Evolutionary conservation across 2,329 filamentous ascomycete species (phyloP), one percentile per base, ranked within the genome.

Genomic region (Chrysoporthe austroafricana): DNA sequence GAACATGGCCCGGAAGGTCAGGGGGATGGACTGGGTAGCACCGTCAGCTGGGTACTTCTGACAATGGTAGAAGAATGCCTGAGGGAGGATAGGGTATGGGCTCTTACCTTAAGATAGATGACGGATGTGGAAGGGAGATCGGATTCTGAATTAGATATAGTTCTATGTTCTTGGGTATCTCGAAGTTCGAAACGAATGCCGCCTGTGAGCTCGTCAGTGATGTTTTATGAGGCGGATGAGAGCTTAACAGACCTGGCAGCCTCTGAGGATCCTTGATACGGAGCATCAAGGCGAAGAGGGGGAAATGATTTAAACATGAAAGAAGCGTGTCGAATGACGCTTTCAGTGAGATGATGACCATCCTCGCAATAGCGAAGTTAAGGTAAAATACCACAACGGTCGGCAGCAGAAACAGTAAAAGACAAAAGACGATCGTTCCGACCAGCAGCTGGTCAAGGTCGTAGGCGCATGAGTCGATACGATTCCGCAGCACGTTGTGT

Each of bases 401-500:
- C 0, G 96, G 96, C 3, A 99, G 84, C 18, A 99, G 85, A 78
- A 98, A 99, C 80, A 97, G 97, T 1, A 99, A 86, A 8, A 99
- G 83, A 0, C 96, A 98, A 76, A 99, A 99, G 26, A 99, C 84
- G 69, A 99, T 98, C 0, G 96, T 99, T 69, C 96, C 96, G 8
- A 99, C 90, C 7, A 99, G 89, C 4, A 99, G 87, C 80, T 99
- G 96, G 77, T 99, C 96, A 34, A 99, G 87, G 77, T 98, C 96
- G 80, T 99, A 99, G 80, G 98, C 96, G 83, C 96, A 99, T 59
- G 94, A 97, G 77, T 99, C 96, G 74, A 99, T 98, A 80, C 96
- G 94, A 76, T 97, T 97, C 70, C 96, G 91, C 32, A 99, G 87
- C 18, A 99, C 91, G 73, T 99, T 99, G 76, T 97, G 91, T 79